phyloP scores from a whole-genome alignment of 169 alveolate genomes.

The Cryptosporidium ubiquitum region DNA sequence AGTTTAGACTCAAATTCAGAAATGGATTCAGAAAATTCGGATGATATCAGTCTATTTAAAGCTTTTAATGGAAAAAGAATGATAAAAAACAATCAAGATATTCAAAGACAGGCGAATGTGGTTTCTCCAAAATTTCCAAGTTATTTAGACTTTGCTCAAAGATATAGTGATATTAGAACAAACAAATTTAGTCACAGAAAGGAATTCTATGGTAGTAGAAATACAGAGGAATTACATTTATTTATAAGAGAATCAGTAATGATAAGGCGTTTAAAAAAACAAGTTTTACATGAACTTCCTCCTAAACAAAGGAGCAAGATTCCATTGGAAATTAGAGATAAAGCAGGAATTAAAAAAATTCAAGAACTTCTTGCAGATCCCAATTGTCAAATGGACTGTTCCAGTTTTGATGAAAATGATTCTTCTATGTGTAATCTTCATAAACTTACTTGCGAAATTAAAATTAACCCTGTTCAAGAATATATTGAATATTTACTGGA shows the following conservation, averaged over 20 bases:
- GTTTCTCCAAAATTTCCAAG: constrained; percentile 81
- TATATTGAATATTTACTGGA: constrained; percentile 91
- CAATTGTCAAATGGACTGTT: constrained; percentile 5
- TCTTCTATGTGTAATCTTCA: constrained; percentile 82
- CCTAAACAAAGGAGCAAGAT: constrained; percentile 92
- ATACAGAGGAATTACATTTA: constrained; percentile 85
- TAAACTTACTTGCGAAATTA: constrained; percentile 94
- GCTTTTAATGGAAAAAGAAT: neutral
- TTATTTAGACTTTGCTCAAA: constrained; percentile 81
- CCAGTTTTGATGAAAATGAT: constrained; percentile 73
- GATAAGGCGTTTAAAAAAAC: constrained; percentile 94
- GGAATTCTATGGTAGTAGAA: constrained; percentile 86
- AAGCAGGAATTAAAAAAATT: constrained; percentile 31
- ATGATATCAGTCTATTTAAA: neutral
- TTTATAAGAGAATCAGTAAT: constrained; percentile 86
- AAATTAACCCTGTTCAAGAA: constrained; percentile 90
- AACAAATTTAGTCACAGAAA: constrained; percentile 81
- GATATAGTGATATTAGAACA: constrained; percentile 82
- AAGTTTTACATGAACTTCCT: constrained; percentile 93
- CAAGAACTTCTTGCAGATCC: constrained; percentile 42
- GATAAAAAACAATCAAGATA: neutral
- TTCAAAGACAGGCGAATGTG: constrained; percentile 1
- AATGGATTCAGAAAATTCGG: neutral
- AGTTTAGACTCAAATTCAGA: neutral
- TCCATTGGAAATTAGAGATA: constrained; percentile 84